Evolutionary conservation across 2,329 filamentous ascomycete genomes (phyloP).

Genomic region (Diaporthe caulivora): DNA sequence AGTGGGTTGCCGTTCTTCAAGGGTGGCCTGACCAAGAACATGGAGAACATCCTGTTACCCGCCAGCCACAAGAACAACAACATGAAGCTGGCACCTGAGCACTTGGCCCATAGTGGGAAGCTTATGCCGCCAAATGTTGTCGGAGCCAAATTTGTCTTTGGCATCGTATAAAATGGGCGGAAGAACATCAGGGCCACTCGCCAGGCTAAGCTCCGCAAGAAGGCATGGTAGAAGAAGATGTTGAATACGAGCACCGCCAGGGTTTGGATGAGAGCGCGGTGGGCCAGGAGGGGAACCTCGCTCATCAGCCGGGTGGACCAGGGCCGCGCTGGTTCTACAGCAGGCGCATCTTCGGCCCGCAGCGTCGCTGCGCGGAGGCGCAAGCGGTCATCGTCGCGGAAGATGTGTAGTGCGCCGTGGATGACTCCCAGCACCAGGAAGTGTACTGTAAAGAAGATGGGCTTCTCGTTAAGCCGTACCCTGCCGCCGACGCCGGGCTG

Average conservation of each 20-base stretch:
- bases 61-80: slow-evolving; percentile 81
- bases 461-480: slow-evolving; percentile 84
- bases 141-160: slow-evolving; percentile 75
- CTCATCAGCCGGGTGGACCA: slow-evolving; percentile 52
- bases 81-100: slow-evolving; percentile 72
- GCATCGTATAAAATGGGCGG: slow-evolving; percentile 80
- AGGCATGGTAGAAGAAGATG: slow-evolving; percentile 56
- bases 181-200: slow-evolving; percentile 77
- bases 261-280: slow-evolving; percentile 55
- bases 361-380: slow-evolving; percentile 56
- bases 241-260: slow-evolving; percentile 70
- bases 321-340: slow-evolving; percentile 43
- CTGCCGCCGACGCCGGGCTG: slow-evolving; percentile 79
- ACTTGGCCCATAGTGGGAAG: slow-evolving; percentile 53
- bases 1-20: slow-evolving; percentile 87
- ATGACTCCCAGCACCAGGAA: slow-evolving; percentile 75
- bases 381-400: slow-evolving; percentile 79
- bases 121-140: slow-evolving; percentile 55
- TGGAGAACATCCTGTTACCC: slow-evolving; percentile 81
- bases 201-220: slow-evolving; percentile 74
- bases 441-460: slow-evolving; percentile 82
- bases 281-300: slow-evolving; percentile 55
- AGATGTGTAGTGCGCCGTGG: slow-evolving; percentile 79
- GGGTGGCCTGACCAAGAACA: slow-evolving; percentile 84
- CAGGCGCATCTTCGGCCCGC: slow-evolving; percentile 38